Evolutionary conservation across 306 rosid species (phyloP).

Genomic region (Rosa persica): DNA sequence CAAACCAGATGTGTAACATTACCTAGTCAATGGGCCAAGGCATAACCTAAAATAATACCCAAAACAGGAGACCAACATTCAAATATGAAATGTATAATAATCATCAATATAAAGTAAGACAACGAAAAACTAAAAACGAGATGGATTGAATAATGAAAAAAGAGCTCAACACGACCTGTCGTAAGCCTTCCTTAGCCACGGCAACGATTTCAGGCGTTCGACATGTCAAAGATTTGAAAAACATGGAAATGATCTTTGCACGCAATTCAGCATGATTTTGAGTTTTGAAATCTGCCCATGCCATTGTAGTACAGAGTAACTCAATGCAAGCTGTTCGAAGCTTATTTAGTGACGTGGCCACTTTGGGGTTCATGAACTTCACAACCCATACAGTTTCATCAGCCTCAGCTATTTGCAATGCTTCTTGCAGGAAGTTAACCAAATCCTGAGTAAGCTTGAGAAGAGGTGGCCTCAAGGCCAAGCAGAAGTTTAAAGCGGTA

Average conservation of each 20-base stretch:
- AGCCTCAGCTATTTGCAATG: conserved; percentile 95
- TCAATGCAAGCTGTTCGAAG: conserved; percentile 98
- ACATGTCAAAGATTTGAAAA: conserved; percentile 94
- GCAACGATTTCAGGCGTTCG: conserved; percentile 96
- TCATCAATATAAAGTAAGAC: conserved; percentile 13
- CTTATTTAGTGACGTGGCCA: conserved; percentile 83
- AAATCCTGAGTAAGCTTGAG: conserved; percentile 93
- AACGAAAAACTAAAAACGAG: conserved; percentile 6
- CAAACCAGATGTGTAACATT: conserved; percentile 21
- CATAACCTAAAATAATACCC: not conserved
- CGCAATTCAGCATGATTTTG: conserved; percentile 91
- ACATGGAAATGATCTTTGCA: conserved; percentile 95
- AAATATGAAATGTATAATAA: conserved; percentile 10
- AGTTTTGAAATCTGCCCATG: conserved; percentile 97
- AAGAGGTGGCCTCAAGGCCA: conserved; percentile 98
- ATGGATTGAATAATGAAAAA: conserved; percentile 18
- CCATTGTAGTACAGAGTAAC: conserved; percentile 95
- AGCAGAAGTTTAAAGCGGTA: conserved; percentile 90
- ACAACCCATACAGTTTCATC: conserved; percentile 91
- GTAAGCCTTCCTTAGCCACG: conserved; percentile 96
- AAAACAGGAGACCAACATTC: conserved; percentile 3
- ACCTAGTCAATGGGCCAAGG: conserved; percentile 17
- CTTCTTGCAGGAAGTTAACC: conserved; percentile 95
- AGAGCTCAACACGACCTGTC: conserved; percentile 63
- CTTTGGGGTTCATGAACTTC: conserved; percentile 90